phyloP scores from a whole-genome alignment of 495 filamentous ascomycete genomes.

The Penicillium ucsense region DNA sequence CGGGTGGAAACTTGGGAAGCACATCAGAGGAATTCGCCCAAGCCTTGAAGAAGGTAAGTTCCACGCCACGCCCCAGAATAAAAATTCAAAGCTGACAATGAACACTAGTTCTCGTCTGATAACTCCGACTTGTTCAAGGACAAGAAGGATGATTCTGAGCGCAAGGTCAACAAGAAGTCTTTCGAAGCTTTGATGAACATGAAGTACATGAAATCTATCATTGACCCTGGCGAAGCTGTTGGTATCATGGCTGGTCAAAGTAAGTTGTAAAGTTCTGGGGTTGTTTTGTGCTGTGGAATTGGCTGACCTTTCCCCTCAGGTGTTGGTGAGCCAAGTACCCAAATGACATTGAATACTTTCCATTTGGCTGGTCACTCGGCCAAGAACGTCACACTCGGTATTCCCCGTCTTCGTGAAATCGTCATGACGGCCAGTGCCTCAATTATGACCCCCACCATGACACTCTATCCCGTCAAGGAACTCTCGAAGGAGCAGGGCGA shows the following conservation, averaged over 20 bases:
- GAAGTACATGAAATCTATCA: conserved; percentile 84
- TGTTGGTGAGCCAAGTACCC: conserved; percentile 83
- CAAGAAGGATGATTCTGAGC: conserved; percentile 54
- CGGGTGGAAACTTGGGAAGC: conserved; percentile 67
- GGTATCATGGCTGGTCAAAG: conserved; percentile 90
- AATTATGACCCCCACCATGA: conserved; percentile 91
- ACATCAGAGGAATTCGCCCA: conserved; percentile 81
- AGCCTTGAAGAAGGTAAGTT: conserved; percentile 44
- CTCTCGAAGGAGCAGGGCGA: conserved; percentile 59
- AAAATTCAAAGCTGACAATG: conserved; percentile 49
- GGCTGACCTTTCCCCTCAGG: not conserved
- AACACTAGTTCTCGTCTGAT: not conserved
- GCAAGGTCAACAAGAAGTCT: conserved; percentile 55
- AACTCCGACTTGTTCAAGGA: conserved; percentile 51
- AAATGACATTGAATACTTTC: conserved; percentile 99
- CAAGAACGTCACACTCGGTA: conserved; percentile 98
- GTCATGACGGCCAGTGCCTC: conserved; percentile 89
- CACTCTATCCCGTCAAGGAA: conserved; percentile 65
- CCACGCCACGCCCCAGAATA: not conserved
- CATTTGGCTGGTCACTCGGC: conserved; percentile 97
- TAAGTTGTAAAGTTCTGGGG: conserved; percentile 20
- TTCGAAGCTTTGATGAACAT: conserved; percentile 76
- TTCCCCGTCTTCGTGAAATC: conserved; percentile 93
- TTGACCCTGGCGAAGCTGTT: conserved; percentile 97
- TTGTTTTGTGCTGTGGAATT: not conserved